Evolutionary conservation across 1,139 yeast genomes (phyloP), one percentile per base, ranked within the genome.

Genomic region (Taphrina betulina): DNA sequence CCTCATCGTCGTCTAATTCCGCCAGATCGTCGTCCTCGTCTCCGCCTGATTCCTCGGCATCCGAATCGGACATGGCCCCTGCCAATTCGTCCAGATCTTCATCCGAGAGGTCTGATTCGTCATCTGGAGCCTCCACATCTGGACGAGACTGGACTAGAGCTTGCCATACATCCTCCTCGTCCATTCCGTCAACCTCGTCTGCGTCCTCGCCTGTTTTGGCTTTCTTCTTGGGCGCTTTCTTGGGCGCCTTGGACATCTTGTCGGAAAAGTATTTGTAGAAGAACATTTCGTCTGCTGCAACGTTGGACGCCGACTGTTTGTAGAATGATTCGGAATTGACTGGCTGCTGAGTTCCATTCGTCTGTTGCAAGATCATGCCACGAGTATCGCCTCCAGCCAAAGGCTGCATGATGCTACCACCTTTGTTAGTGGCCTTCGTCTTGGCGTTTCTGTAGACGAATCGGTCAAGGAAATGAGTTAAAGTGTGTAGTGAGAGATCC

Each of bases 401-500:
- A 51, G 98, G 97, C 75, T 92, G 98, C 97, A 94, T 94, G 68
- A 92, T 90, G 50, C 96, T 87, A 2, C 85, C 76, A 66, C 97
- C 97, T 16, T 70, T 65, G 37, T 24, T 43, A 40, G 38, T 43
- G 20, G 82, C 76, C 71, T 84, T 86, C 66, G 82, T 85, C 72
- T 87, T 88, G 53, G 96, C 89, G 68, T 89, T 89, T 72, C 87
- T 85, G 74, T 92, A 92, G 35, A 94, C 96, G 73, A 94, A 92
- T 69, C 95, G 80, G 71, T 92, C 96, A 73, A 92, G 77, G 78
- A 92, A 92, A 70, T 90, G 97, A 24, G 88, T 76, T 62, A 92
- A 75, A 0, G 96, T 83, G 71, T 83, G 92, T 61, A 94, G 78
- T 2, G 95, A 95, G 59, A 92, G 75, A 69, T 92, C 97, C 7